phyloP scores from a whole-genome alignment of 495 filamentous ascomycete species.

The Daldinia vernicosa region DNA sequence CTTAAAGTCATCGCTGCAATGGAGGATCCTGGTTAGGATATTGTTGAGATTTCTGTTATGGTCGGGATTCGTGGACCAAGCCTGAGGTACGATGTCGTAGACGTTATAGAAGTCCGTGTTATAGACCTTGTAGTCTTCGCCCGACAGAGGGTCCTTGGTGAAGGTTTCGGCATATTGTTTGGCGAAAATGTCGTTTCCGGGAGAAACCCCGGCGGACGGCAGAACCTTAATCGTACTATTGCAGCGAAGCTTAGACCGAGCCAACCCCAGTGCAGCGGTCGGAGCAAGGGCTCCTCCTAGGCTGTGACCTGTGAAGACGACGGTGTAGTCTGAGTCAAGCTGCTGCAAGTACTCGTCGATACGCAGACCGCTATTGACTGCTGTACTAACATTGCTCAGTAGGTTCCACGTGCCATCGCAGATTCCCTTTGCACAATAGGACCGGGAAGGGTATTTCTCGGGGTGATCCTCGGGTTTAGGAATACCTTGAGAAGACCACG shows the following conservation, averaged over 20 bases:
- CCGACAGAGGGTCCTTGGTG: not conserved
- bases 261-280: not conserved
- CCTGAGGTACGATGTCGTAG: not conserved
- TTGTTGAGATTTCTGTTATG: not conserved
- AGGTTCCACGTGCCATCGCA: not conserved
- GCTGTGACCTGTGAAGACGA: conserved; percentile 2
- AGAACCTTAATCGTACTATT: not conserved
- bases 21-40: not conserved
- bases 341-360: not conserved
- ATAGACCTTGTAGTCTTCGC: not conserved
- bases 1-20: not conserved
- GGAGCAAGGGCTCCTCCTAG: conserved; percentile 1
- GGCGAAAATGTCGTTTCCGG: not conserved
- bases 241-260: not conserved
- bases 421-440: conserved; percentile 5
- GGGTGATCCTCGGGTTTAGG: not conserved
- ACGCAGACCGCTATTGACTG: not conserved
- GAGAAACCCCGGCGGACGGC: not conserved
- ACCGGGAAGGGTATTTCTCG: not conserved
- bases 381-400: not conserved
- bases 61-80: not conserved
- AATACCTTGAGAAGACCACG: not conserved
- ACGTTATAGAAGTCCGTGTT: not conserved
- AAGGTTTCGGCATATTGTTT: not conserved
- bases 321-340: not conserved